Conservation (phyloP, 768 basidiomycete genomes). For the Daedaleopsis sinensis region DNA sequence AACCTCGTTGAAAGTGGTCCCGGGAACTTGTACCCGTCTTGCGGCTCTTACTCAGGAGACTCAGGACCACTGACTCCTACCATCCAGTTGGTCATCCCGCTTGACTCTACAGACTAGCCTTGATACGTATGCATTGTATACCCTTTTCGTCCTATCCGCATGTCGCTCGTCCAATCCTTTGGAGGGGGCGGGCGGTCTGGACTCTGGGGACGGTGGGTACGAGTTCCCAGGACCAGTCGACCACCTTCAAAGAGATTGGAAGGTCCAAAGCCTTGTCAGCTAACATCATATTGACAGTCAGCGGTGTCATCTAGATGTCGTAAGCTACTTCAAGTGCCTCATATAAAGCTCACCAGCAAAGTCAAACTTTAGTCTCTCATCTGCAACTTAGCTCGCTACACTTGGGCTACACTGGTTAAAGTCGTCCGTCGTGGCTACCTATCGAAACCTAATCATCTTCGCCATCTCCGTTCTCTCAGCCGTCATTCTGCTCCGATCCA, state of each 20-base stretch:
- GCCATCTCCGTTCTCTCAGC: slow-evolving; percentile 17
- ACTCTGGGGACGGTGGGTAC: no score
- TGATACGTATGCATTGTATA: no score
- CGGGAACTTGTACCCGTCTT: no score
- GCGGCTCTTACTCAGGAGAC: no score
- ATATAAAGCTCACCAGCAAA: not conserved
- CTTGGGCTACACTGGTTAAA: not conserved
- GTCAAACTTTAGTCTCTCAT: not conserved
- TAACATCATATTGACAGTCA: not conserved
- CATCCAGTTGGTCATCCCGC: not conserved
- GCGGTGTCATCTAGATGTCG: slow-evolving; percentile 5
- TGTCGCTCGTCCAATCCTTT: no score
- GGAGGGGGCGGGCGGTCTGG: no score
- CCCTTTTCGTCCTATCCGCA: no score
- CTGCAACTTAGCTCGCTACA: not conserved
- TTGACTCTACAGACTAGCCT: no score
- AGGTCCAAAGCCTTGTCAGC: not conserved
- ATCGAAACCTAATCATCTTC: slow-evolving; percentile 1
- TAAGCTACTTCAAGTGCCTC: slow-evolving; percentile 8
- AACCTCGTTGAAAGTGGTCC: no score
- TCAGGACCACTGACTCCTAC: not conserved
- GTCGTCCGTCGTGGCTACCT: not conserved
- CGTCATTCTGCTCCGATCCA: slow-evolving; percentile 16
- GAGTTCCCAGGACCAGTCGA: no score
- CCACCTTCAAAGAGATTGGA: no score